These are phyloP conservation scores for Theileria sp. DNA, from an alignment of 169 alveolate species.

Conservation along the genomic window DNA sequence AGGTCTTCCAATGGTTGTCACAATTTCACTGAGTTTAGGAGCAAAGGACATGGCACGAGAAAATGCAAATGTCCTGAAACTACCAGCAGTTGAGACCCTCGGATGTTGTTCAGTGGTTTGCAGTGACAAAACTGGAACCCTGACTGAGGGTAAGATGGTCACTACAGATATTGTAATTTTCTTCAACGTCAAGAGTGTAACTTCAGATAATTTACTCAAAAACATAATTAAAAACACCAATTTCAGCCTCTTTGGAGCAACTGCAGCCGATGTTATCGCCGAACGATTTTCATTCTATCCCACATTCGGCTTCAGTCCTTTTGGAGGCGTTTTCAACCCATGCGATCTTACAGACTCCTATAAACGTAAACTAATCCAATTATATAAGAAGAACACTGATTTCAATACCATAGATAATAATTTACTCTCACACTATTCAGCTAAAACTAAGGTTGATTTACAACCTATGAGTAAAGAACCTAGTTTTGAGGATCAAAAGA, in stretches of 20 bases:
- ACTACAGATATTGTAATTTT: slow-evolving; percentile 80
- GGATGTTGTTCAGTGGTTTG: slow-evolving; percentile 97
- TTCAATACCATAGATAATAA: not conserved
- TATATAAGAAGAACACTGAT: not conserved
- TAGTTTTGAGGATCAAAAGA: not conserved
- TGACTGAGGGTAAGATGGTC: slow-evolving; percentile 94
- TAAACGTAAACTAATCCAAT: not conserved
- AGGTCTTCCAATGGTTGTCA: slow-evolving; percentile 98
- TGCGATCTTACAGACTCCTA: slow-evolving; percentile 49
- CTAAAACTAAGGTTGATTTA: not conserved
- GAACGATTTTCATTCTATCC: slow-evolving; percentile 78
- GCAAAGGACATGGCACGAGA: slow-evolving; percentile 92
- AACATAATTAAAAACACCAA: not conserved
- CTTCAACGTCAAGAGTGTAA: slow-evolving; percentile 42
- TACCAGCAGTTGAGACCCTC: slow-evolving; percentile 96
- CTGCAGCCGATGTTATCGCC: slow-evolving; percentile 23
- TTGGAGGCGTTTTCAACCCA: slow-evolving; percentile 82
- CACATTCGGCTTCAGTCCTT: slow-evolving; percentile 86
- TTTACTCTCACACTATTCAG: not conserved
- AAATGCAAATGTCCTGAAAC: slow-evolving; percentile 88
- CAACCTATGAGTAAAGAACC: not conserved
- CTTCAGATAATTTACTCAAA: slow-evolving; percentile 28
- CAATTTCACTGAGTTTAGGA: slow-evolving; percentile 91
- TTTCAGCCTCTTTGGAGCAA: slow-evolving; percentile 25
- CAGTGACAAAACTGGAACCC: slow-evolving; percentile 97